Evolutionary conservation across 2,329 filamentous ascomycete genomes (phyloP).

Genomic region (Monosporascus sp.): DNA sequence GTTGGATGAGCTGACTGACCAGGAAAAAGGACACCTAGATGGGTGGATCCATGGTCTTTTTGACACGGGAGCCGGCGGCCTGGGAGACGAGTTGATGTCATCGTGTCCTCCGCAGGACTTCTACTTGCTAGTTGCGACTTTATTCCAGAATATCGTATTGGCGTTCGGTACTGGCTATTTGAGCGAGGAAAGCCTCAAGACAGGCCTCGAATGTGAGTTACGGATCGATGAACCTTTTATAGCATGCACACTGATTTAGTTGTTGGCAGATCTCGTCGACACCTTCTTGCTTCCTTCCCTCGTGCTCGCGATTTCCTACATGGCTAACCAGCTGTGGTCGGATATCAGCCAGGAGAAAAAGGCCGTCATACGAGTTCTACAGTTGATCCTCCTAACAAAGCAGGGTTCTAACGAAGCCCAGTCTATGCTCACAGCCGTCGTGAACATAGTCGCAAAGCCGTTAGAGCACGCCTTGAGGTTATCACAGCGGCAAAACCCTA

Average conservation of each 20-base stretch:
- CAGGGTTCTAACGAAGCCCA: constrained; percentile 67
- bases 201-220: constrained; percentile 67
- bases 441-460: constrained; percentile 65
- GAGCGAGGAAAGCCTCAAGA: constrained; percentile 64
- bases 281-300: constrained; percentile 76
- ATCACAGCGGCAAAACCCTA: constrained; percentile 61
- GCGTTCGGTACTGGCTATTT: constrained; percentile 62
- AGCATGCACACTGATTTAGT: constrained; percentile 13
- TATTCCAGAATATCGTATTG: constrained; percentile 70
- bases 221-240: not conserved
- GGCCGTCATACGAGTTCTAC: constrained; percentile 65
- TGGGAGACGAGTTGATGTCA: constrained; percentile 76
- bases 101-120: constrained; percentile 79
- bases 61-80: constrained; percentile 64
- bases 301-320: constrained; percentile 66
- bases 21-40: constrained; percentile 60
- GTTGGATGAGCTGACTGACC: constrained; percentile 54
- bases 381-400: constrained; percentile 64
- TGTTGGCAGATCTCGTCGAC: constrained; percentile 61
- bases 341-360: constrained; percentile 59
- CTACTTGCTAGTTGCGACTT: constrained; percentile 68
- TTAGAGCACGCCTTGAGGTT: constrained; percentile 62
- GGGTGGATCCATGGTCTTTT: constrained; percentile 77
- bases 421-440: constrained; percentile 63
- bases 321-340: constrained; percentile 64